phyloP scores from a whole-genome alignment of 2,329 filamentous ascomycete genomes.

The Aureobasidium musti region DNA sequence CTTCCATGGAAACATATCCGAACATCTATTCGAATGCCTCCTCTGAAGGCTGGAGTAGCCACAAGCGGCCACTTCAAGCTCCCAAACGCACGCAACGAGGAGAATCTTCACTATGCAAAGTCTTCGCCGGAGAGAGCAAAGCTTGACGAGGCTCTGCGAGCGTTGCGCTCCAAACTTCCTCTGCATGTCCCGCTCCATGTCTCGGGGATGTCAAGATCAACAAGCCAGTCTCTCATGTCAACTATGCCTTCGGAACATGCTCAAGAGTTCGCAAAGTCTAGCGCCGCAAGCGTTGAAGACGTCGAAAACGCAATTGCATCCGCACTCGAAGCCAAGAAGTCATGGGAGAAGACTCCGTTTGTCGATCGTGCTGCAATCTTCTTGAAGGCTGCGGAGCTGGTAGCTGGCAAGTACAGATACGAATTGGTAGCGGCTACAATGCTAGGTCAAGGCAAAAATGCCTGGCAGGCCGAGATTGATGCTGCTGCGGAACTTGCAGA shows the following conservation, averaged over 20 bases:
- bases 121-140: constrained; percentile 6
- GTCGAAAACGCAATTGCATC: constrained; percentile 37
- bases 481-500: constrained; percentile 44
- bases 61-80: constrained; percentile 27
- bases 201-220: not conserved
- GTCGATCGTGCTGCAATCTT: constrained; percentile 45
- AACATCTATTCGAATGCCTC: not conserved
- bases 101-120: constrained; percentile 22
- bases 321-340: constrained; percentile 42
- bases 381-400: constrained; percentile 41
- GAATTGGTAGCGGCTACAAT: constrained; percentile 47
- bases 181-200: not conserved
- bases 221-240: not conserved
- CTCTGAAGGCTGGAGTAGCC: constrained; percentile 15
- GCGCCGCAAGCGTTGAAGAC: constrained; percentile 29
- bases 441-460: constrained; percentile 48
- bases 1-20: not conserved
- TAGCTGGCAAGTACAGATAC: constrained; percentile 37
- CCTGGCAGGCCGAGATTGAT: constrained; percentile 47
- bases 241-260: constrained; percentile 19
- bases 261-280: constrained; percentile 5
- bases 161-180: constrained; percentile 14
- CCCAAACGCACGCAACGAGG: constrained; percentile 27
- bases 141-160: not conserved
- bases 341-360: constrained; percentile 43